Base-by-base conservation (phyloP, 257 asterid species). In the Schizonepeta tenuifolia region DNA sequence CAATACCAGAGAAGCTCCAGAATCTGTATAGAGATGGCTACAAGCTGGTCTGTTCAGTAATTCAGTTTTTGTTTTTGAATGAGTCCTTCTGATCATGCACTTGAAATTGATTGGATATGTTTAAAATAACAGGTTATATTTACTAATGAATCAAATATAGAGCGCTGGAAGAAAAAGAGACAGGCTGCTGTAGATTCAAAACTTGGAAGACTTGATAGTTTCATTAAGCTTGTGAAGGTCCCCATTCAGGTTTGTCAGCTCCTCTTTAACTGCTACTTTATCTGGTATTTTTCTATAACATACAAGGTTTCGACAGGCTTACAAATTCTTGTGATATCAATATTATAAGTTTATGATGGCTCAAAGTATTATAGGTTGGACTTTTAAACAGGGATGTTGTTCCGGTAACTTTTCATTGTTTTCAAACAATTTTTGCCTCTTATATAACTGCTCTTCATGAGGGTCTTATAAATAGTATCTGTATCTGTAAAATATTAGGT, bases 81-180 rank as follows among this genome's bases (percentile, higher is more conserved):
- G 35, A 31, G 44, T 56, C 63, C 22, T 76, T 58, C 14, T 47
- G 8, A 70, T 6, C 36, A 35, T 22, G 12, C 56, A 7, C 12
- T 40, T 14, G 43, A 56, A 50, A 40, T 22, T 70, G 73, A 73
- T 51, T 55, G 74, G 60, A 76, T 54, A 47, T 65, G 44, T 35
- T 77, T 71, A 51, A 72, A 40, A 33, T 33, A 28, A 55, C 73
- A 91, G 99, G 99, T 95, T 28, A 95, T 95, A 47, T 95, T 92
- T 79, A 90, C 98, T 68, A 95, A 95, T 63, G 99, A 92, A 80
- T 84, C 98, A 67, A 92, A 95, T 62, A 95, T 95, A 9, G 98
- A 95, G 76, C 90, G 93, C 76, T 95, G 97, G 99, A 95, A 87
- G 91, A 95, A 95, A 21, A 95, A 88, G 83, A 88, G 97, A 74